Percentiles rank a stretch among this genome's conserved stretches.
Conservation (phyloP, 1,284 basidiomycete genomes). For the Austroboletus olivaceoglutinosus region DNA sequence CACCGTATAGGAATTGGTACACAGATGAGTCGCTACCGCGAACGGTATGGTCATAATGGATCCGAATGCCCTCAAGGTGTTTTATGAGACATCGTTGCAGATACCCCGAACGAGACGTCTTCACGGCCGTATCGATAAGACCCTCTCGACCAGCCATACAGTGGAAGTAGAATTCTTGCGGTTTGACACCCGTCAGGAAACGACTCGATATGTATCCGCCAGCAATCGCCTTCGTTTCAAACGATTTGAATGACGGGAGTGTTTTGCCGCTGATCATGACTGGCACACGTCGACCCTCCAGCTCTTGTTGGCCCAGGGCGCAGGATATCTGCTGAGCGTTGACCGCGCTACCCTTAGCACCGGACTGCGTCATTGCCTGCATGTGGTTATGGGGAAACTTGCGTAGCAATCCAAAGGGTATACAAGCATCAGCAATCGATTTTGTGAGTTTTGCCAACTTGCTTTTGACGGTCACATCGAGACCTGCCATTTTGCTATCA, state of each 20-base stretch:
- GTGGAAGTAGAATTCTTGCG: constrained; percentile 99
- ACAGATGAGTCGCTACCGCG: constrained; percentile 92
- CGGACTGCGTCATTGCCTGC: constrained; percentile 99
- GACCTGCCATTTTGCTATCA: constrained; percentile 95
- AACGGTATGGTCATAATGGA: constrained; percentile 98
- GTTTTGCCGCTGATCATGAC: constrained; percentile 99
- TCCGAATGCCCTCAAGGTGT: constrained; percentile 93
- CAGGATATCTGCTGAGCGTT: constrained; percentile 99
- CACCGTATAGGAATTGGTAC: constrained; percentile 97
- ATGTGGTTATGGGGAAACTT: constrained; percentile 99
- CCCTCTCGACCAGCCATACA: constrained; percentile 99
- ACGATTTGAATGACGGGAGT: constrained; percentile 93
- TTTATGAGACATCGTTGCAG: constrained; percentile 98
- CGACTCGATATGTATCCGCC: constrained; percentile 99
- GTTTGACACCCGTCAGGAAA: constrained; percentile 97
- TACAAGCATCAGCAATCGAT: constrained; percentile 85
- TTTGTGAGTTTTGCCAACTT: constrained; percentile 84
- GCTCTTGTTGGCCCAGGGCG: constrained; percentile 93
- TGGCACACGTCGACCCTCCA: constrained; percentile 97
- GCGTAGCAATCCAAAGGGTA: constrained; percentile 87
- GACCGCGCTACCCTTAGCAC: constrained; percentile 97
- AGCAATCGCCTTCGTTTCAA: constrained; percentile 95
- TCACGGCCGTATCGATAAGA: constrained; percentile 98
- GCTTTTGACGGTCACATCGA: constrained; percentile 90
- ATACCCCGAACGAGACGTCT: constrained; percentile 98